Base-by-base conservation (phyloP, 202 grass and related monocot genomes). In the Zoysia matrella region DNA sequence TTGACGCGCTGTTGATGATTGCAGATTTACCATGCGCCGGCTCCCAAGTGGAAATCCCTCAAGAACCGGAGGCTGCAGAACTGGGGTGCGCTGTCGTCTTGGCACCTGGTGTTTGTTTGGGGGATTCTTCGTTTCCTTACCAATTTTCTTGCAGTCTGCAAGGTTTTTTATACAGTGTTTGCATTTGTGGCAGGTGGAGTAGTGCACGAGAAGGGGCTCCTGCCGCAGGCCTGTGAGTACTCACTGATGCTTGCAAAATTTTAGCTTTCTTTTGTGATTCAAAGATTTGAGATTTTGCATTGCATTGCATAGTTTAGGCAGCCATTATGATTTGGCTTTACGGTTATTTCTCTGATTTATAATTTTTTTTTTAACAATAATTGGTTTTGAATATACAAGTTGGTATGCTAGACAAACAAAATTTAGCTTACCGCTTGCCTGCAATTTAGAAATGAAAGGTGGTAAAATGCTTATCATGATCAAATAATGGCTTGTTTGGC, bases 61-160 rank as follows among this genome's bases (percentile, higher is more conserved):
- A 98, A 93, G 73, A 95, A 95, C 85, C 74, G 90, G 76, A 91
- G 92, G 76, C 82, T 95, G 74, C 95, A 93, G 88, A 98, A 95
- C 76, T 98, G 90, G 95, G 95, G 92, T 95, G 74, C 22, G 63
- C 16, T 8, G 60, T 65, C 40, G 39, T 39, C n/a, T 52, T 58
- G 4, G 3, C 4, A 11, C 15, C 47, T 11, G 12, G 30, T 87
- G 15, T 15, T 75, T 30, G 18, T 30, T 55, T 52, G 3, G 30
- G 50, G 49, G 1, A 11, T 12, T 54, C 67, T 18, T 49, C 39
- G 10, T 48, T 70, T 54, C 1, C 0, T 47, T 73, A n/a, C 67
- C 63, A 11, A 36, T 36, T 36, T 36, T 36, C 0, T 11, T 14
- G 11, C 15, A 6, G 4, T 30, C 49, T 41, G 46, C 13, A 47